Conservation (phyloP, 208 protist genomes). For the Wallacemonas sp. region DNA sequence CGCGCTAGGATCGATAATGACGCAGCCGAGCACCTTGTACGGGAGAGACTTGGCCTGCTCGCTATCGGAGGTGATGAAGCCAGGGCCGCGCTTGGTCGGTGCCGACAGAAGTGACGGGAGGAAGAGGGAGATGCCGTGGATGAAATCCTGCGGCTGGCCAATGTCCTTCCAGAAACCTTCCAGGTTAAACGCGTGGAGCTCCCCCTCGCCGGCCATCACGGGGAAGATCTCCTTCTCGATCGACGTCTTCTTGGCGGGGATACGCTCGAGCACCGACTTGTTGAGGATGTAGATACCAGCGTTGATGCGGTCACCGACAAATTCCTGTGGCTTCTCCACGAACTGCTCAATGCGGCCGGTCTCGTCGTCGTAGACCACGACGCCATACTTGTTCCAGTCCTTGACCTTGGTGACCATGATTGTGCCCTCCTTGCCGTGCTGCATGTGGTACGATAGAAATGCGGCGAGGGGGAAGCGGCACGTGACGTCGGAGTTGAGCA, state of each 20-base stretch:
- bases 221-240: slow-evolving; percentile 98
- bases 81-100: slow-evolving; percentile 9
- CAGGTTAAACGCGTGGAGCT: slow-evolving; percentile 96
- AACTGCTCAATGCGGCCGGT: slow-evolving; percentile 91
- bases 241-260: slow-evolving; percentile 90
- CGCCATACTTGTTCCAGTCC: slow-evolving; percentile 98
- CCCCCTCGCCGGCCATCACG: slow-evolving; percentile 86
- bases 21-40: slow-evolving; percentile 72
- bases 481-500: slow-evolving; percentile 98
- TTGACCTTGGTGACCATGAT: slow-evolving; percentile 96
- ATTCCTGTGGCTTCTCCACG: slow-evolving; percentile 96
- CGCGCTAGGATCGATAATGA: slow-evolving; percentile 90
- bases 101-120: slow-evolving; percentile 59
- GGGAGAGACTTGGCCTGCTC: slow-evolving; percentile 14
- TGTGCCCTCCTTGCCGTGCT: slow-evolving; percentile 95
- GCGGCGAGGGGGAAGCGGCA: slow-evolving; percentile 95
- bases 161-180: slow-evolving; percentile 98
- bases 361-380: slow-evolving; percentile 93
- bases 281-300: slow-evolving; percentile 98
- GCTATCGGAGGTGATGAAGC: slow-evolving; percentile 37
- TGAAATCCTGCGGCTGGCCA: slow-evolving; percentile 95
- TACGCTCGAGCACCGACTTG: slow-evolving; percentile 94
- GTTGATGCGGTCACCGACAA: slow-evolving; percentile 97
- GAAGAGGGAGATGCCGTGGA: slow-evolving; percentile 88
- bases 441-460: slow-evolving; percentile 94